These are phyloP conservation scores for Auricularia auricula-judae DNA, from an alignment of 768 basidiomycete genomes.

Conservation along the genomic window DNA sequence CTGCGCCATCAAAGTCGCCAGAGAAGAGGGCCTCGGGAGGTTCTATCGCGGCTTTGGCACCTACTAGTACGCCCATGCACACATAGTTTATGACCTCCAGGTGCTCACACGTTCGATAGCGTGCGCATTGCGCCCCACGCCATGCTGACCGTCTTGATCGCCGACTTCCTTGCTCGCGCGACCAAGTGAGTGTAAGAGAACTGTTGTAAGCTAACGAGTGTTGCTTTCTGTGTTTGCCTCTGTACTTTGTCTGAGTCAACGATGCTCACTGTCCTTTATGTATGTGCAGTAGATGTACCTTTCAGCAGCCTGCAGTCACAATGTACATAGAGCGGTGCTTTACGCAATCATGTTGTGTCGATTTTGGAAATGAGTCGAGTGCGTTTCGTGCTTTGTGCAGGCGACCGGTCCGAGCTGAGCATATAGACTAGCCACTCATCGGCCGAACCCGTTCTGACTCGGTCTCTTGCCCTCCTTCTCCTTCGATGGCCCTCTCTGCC, in stretches of 20 bases:
- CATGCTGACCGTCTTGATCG: neutral
- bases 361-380: neutral
- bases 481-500: neutral
- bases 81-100: neutral
- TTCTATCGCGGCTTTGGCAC: slow-evolving; percentile 1
- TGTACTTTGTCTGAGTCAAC: neutral
- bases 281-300: neutral
- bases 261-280: neutral
- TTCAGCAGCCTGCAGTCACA: neutral
- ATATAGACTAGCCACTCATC: neutral
- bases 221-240: too few species aligned
- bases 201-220: too few species aligned
- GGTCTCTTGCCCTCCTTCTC: neutral
- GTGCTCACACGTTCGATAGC: neutral
- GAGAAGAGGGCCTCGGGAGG: neutral
- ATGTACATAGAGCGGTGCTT: neutral
- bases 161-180: neutral
- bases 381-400: neutral
- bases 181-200: neutral
- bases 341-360: neutral
- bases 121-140: neutral
- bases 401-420: neutral
- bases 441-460: neutral
- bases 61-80: neutral
- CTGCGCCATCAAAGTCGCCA: neutral